phyloP scores from a whole-genome alignment of 208 protist genomes.

The Novymonas esmeraldas region DNA sequence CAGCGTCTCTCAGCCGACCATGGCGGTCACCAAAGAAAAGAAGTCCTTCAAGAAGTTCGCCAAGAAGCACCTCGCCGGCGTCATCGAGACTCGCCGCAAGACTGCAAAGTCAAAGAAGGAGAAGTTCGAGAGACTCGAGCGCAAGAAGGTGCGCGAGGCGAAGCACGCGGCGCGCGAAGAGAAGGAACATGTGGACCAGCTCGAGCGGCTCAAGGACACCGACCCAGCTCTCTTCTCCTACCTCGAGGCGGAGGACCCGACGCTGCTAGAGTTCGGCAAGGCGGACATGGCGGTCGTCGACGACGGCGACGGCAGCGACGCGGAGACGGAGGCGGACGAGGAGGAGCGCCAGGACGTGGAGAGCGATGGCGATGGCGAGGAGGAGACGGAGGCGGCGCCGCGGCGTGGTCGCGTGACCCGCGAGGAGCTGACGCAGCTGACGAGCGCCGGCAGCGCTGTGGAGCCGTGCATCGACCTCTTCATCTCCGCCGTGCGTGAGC shows the following conservation, averaged over 20 bases:
- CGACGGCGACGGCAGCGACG: conserved; percentile 70
- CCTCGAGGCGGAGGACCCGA: conserved; percentile 90
- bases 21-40: conserved; percentile 83
- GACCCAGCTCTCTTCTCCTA: conserved; percentile 92
- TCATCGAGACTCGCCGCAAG: conserved; percentile 91
- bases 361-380: conserved; percentile 24
- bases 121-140: conserved; percentile 83
- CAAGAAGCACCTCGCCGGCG: conserved; percentile 89
- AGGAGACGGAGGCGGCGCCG: conserved; percentile 26
- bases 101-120: conserved; percentile 88
- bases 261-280: conserved; percentile 84
- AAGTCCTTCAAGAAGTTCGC: conserved; percentile 94
- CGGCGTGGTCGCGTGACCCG: conserved; percentile 47
- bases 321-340: conserved; percentile 78
- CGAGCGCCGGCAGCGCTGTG: conserved; percentile 38
- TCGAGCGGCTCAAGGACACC: conserved; percentile 88
- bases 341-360: conserved; percentile 45
- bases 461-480: conserved; percentile 78
- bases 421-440: conserved; percentile 56
- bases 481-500: conserved; percentile 77
- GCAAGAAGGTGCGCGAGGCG: conserved; percentile 72
- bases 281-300: conserved; percentile 82
- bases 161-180: conserved; percentile 76
- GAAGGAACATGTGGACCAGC: conserved; percentile 87
- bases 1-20: conserved; percentile 12